Percentiles rank a stretch among this genome's conserved stretches.
Evolutionary conservation across 495 filamentous ascomycete species (phyloP).

Genomic region (Xylaria intraflava): DNA sequence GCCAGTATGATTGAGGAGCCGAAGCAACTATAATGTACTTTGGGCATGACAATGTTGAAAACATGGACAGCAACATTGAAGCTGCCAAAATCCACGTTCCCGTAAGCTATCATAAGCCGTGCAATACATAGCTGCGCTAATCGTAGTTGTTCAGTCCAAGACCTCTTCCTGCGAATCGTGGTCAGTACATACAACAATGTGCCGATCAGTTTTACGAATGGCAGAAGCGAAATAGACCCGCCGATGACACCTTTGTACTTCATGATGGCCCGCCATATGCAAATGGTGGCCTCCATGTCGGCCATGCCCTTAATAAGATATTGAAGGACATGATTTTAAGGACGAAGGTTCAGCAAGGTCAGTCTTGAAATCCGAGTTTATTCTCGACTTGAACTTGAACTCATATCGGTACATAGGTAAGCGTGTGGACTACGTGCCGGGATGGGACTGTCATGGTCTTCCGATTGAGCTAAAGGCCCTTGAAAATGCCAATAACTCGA

Average conservation of each 20-base stretch:
- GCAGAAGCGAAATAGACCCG: constrained; percentile 59
- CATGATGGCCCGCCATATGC: constrained; percentile 98
- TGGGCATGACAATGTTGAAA: constrained; percentile 38
- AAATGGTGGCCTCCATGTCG: constrained; percentile 88
- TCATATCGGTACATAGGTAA: constrained; percentile 35
- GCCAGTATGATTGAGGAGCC: neutral
- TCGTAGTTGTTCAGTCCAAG: constrained; percentile 31
- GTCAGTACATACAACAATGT: constrained; percentile 66
- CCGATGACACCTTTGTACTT: constrained; percentile 61
- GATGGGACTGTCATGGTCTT: constrained; percentile 97
- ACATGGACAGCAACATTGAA: constrained; percentile 43
- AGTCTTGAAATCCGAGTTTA: constrained; percentile 2
- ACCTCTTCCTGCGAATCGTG: constrained; percentile 37
- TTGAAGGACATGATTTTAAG: constrained; percentile 89
- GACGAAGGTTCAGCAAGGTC: constrained; percentile 67
- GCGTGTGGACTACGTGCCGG: constrained; percentile 78
- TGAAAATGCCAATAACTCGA: constrained; percentile 38
- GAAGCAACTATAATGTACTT: constrained; percentile 10
- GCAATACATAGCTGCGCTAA: constrained; percentile 14
- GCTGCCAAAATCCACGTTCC: constrained; percentile 44
- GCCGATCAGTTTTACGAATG: constrained; percentile 85
- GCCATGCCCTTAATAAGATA: constrained; percentile 98
- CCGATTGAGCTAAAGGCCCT: constrained; percentile 98
- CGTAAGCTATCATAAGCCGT: constrained; percentile 29
- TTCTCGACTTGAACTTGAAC: neutral